A percentile compares a stretch with the other conserved stretches of the same genome.
Conservation (phyloP, 2,329 filamentous ascomycete species). For the Exophiala bonariae region DNA sequence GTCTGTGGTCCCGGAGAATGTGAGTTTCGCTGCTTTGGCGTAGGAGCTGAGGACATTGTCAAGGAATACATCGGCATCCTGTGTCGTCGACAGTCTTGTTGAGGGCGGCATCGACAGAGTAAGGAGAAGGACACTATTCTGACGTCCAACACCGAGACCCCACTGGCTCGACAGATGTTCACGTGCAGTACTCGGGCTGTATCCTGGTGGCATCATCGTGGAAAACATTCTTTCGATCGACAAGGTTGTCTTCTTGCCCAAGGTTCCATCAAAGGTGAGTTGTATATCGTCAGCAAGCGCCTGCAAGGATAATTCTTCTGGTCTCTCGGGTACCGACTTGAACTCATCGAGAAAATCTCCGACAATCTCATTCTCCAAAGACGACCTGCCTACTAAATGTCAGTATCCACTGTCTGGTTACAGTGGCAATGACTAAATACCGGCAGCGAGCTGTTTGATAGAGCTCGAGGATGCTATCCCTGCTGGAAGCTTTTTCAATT, state of each 20-base stretch:
- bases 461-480: conserved; percentile 93
- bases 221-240: conserved; percentile 93
- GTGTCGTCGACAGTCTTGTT: conserved; percentile 82
- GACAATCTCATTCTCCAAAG: conserved; percentile 96
- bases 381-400: conserved; percentile 98
- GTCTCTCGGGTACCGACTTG: conserved; percentile 95
- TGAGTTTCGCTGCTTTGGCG: no score
- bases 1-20: no score
- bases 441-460: conserved; percentile 97
- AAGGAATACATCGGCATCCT: conserved; percentile 87
- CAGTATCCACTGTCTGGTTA: no score
- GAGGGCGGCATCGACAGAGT: conserved; percentile 91
- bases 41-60: no score
- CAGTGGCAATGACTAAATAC: no score
- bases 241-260: conserved; percentile 93
- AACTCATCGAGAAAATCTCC: conserved; percentile 98
- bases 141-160: conserved; percentile 81
- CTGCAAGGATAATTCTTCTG: conserved; percentile 94
- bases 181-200: conserved; percentile 93
- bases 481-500: conserved; percentile 88
- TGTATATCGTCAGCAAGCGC: conserved; percentile 95
- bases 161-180: conserved; percentile 95
- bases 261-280: conserved; percentile 96
- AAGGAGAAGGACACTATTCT: conserved; percentile 85
- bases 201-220: conserved; percentile 98